Conservation (phyloP, 306 rosid genomes). For the Cucurbita maxima region DNA sequence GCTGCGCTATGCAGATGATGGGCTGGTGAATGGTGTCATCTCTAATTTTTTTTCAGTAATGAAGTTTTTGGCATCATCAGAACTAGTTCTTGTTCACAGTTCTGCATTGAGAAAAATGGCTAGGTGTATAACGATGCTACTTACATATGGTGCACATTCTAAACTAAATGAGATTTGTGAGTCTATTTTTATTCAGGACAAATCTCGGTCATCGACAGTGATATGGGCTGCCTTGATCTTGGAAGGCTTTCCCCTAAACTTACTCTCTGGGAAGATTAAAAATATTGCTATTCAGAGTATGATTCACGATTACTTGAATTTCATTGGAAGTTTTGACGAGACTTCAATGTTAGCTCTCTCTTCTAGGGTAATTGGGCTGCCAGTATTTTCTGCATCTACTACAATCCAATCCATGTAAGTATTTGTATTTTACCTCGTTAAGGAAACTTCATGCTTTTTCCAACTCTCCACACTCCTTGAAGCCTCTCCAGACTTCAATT, state of each 20-base stretch:
- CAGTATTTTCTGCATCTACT: conserved; percentile 63
- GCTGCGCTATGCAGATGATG: conserved; percentile 48
- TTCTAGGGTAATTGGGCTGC: conserved; percentile 34
- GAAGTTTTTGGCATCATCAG: conserved; percentile 47
- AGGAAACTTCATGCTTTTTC: background rate
- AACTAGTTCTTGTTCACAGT: conserved; percentile 36
- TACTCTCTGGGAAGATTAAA: conserved; percentile 50
- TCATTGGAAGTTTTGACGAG: conserved; percentile 43
- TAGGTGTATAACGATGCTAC: conserved; percentile 49
- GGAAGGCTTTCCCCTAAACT: conserved; percentile 70
- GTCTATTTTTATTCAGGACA: conserved; percentile 36
- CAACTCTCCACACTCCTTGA: background rate
- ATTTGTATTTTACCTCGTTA: background rate
- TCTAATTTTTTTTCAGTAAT: conserved; percentile 44
- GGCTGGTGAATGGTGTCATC: conserved; percentile 30
- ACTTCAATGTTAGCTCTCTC: conserved; percentile 22
- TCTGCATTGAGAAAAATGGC: conserved; percentile 70
- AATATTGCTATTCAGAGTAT: conserved; percentile 33
- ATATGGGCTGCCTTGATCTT: conserved; percentile 41
- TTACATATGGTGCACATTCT: conserved; percentile 39
- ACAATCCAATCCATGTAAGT: conserved; percentile 64
- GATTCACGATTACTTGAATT: conserved; percentile 36
- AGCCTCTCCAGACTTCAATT: background rate
- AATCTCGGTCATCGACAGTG: conserved; percentile 30
- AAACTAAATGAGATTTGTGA: conserved; percentile 36